phyloP scores from a whole-genome alignment of 176 grass and related monocot species.

The Bromus sterilis region DNA sequence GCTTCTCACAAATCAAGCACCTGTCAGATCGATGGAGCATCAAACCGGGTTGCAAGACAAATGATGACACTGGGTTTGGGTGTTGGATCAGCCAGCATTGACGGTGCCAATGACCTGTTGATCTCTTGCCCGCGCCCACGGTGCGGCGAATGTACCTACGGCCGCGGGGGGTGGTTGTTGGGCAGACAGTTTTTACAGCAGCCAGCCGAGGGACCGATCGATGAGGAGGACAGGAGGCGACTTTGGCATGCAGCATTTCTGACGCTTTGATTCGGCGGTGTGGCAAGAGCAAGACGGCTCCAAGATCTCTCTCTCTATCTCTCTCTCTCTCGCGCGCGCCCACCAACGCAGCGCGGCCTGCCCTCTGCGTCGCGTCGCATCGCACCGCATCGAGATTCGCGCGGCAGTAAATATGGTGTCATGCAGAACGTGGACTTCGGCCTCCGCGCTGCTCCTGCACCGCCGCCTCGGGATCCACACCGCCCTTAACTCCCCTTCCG shows the following conservation, averaged over 20 bases:
- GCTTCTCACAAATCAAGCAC: too few species aligned
- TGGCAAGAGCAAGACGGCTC: neutral
- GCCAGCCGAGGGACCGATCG: neutral
- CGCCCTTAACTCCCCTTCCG: neutral
- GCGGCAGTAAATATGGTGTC: slow-evolving; percentile 9
- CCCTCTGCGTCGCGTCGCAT: neutral
- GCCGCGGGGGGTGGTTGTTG: neutral
- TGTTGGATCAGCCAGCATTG: too few species aligned
- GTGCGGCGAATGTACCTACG: slow-evolving; percentile 22
- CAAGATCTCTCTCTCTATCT: too few species aligned
- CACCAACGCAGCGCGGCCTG: slow-evolving; percentile 1
- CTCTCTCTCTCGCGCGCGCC: neutral
- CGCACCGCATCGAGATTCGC: slow-evolving; percentile 29
- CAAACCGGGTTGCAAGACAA: too few species aligned
- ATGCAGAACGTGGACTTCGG: slow-evolving; percentile 23
- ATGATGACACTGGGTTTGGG: too few species aligned
- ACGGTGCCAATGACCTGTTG: too few species aligned
- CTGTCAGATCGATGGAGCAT: too few species aligned
- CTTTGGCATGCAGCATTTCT: neutral
- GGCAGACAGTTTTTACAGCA: neutral
- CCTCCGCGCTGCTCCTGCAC: neutral
- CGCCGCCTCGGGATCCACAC: slow-evolving; percentile 14
- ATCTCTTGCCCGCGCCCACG: neutral
- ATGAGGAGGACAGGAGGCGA: neutral
- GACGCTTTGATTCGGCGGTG: neutral